These are phyloP conservation scores for Ambrosia hybrid DNA, from an alignment of 140 eudicot genomes.

Conservation along the genomic window DNA sequence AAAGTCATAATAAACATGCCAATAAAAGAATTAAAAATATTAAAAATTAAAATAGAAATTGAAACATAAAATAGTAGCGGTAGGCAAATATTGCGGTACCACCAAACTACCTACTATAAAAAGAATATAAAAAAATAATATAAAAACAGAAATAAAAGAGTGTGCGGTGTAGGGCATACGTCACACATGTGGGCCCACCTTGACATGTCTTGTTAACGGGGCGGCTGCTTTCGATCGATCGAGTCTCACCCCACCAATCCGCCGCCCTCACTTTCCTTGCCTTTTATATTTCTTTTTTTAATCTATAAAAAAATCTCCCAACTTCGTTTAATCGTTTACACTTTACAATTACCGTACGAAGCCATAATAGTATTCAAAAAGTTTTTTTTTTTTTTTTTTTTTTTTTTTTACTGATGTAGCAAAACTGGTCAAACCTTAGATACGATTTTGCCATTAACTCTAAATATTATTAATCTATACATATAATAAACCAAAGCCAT, in stretches of 20 bases:
- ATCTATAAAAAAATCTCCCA: too few species aligned
- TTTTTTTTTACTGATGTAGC: too few species aligned
- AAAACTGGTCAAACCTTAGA: too few species aligned
- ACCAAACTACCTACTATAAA: neutral
- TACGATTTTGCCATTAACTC: too few species aligned
- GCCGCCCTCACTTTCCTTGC: conserved; percentile 7
- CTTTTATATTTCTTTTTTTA: neutral
- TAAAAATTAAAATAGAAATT: neutral
- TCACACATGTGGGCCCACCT: neutral
- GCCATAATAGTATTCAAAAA: too few species aligned
- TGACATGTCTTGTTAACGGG: neutral
- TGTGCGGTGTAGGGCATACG: conserved; percentile 9
- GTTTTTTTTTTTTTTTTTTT: too few species aligned
- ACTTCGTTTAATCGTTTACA: too few species aligned
- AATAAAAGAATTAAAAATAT: too few species aligned
- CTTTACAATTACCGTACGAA: too few species aligned
- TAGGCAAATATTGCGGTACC: conserved; percentile 12
- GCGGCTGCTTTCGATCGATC: neutral
- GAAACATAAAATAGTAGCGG: neutral
- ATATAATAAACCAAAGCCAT: too few species aligned
- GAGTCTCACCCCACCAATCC: neutral
- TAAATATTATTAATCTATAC: too few species aligned
- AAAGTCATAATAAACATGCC: too few species aligned
- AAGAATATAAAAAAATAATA: neutral
- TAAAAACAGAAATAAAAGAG: neutral